A percentile compares a stretch with the other conserved stretches of the same genome.
Conservation (phyloP, 352 stramenopile genomes). For the Pythium insidiosum region DNA sequence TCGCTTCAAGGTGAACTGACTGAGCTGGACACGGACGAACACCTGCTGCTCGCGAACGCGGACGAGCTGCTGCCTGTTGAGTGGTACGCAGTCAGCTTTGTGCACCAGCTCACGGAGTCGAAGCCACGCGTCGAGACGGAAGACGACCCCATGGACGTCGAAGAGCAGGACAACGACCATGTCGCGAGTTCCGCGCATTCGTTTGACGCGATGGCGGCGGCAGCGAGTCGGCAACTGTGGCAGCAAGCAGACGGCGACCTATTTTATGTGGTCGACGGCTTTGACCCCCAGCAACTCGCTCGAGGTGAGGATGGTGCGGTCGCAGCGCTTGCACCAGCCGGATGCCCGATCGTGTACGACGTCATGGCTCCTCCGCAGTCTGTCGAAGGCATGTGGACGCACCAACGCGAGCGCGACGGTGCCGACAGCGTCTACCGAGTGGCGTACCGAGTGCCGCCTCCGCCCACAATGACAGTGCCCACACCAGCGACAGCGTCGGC, state of each 20-base stretch:
- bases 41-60: conserved; percentile 73
- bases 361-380: no score
- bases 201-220: conserved; percentile 9
- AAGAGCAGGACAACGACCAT: neutral
- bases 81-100: conserved; percentile 80
- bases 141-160: conserved; percentile 21
- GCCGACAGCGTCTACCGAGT: no score
- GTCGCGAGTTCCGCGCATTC: neutral
- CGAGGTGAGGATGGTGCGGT: no score
- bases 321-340: no score
- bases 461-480: no score
- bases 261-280: conserved; percentile 11
- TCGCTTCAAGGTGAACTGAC: conserved; percentile 53
- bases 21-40: conserved; percentile 73
- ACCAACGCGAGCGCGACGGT: no score
- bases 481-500: no score
- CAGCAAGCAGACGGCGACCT: conserved; percentile 10
- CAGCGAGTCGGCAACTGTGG: conserved; percentile 9
- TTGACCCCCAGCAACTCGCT: no score
- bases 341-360: no score
- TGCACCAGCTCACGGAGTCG: conserved; percentile 54
- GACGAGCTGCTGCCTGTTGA: conserved; percentile 79
- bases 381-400: no score
- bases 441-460: no score
- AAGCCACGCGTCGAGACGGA: conserved; percentile 21